phyloP scores from a whole-genome alignment of 2,329 filamentous ascomycete genomes.

The Cladosporium oxysporum region DNA sequence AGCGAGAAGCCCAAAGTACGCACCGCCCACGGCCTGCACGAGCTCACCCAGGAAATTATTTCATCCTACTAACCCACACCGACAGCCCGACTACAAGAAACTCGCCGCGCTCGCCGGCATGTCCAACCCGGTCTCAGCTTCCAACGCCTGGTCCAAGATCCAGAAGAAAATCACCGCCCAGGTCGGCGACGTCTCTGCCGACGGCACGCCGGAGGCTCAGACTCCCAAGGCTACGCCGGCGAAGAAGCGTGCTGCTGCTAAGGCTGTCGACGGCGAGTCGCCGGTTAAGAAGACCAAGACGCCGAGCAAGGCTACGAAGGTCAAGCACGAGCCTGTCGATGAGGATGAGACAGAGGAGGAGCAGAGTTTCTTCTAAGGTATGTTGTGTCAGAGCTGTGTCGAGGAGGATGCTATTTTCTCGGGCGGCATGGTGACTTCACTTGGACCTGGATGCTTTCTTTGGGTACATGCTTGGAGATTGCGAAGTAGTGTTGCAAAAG shows the following conservation, averaged over 20 bases:
- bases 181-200: constrained; percentile 2
- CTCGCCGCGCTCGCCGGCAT: constrained; percentile 28
- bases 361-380: background rate
- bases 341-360: constrained; percentile 1
- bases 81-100: constrained; percentile 32
- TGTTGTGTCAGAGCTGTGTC: background rate
- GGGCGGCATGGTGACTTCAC: background rate
- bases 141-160: constrained; percentile 37
- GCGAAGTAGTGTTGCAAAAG: background rate
- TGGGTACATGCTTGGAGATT: background rate
- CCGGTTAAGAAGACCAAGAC: constrained; percentile 15
- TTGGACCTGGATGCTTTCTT: background rate
- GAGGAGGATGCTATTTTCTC: background rate
- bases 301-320: constrained; percentile 14
- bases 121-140: constrained; percentile 32
- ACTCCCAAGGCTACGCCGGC: constrained; percentile 23
- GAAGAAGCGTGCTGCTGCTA: constrained; percentile 26
- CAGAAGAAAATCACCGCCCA: constrained; percentile 36
- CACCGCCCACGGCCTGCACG: background rate
- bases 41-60: too few species aligned
- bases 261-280: constrained; percentile 9
- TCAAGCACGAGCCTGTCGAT: constrained; percentile 13
- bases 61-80: too few species aligned
- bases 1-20: constrained; percentile 33
- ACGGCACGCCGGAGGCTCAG: constrained; percentile 21